Evolutionary conservation across 176 grass and related monocot genomes (phyloP), one percentile per base, ranked within the genome.

Genomic region (Avena atlantica): DNA sequence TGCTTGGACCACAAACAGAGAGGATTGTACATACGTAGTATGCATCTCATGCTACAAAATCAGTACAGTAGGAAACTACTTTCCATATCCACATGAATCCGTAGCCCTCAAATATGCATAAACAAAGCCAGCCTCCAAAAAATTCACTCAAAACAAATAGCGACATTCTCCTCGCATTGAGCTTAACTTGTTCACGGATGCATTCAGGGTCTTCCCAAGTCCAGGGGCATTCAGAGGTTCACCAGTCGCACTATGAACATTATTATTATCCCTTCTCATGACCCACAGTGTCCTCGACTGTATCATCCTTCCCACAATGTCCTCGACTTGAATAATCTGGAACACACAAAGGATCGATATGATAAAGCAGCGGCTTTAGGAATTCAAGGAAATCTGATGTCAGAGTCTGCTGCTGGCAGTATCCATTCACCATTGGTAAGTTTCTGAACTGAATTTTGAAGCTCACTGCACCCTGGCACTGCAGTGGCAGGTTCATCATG

Each of bases 401-500:
- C 40, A 42, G 40, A 42, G 40, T 42, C 40, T 42, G 40, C 40
- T 42, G 40, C 40, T 42, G 40, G 40, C 40, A 42, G 40, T 42
- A 42, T 42, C 40, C 40, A 42, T 42, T 42, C 40, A 42, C 40
- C 40, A 3, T 42, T 4, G 40, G 40, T 6, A 42, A 42, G 40
- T 42, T 25, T 25, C 25, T 25, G 34, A 76, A 78, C 61, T 59
- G 11, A 36, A 55, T 34, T 16, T 58, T 76, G 48, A 31, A 48
- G 69, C 36, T 74, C 29, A 53, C 37, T 24, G n/a, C 4, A 37
- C 42, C 44, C 65, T 79, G 56, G 27, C 47, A 73, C 7, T 72
- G 66, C 44, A 85, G n/a, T 12, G 48, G 13, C 80, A 83, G 21
- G 8, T 50, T 70, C 34, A 69, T 65, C 67, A 15, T 45, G 56